Conservation (phyloP, 2,329 filamentous ascomycete genomes). For the Delphinella strobiligena region DNA sequence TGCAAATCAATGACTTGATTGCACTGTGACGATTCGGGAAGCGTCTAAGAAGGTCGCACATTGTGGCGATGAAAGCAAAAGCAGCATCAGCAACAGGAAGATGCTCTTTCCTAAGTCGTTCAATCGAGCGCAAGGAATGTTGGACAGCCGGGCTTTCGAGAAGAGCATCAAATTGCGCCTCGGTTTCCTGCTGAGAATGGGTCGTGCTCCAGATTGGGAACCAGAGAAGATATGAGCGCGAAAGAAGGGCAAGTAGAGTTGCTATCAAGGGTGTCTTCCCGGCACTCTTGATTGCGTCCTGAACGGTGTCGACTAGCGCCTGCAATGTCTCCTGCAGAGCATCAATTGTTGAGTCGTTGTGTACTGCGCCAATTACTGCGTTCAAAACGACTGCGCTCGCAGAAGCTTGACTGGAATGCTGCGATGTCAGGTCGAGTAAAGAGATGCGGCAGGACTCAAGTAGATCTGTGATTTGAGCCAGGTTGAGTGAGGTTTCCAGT, state of each 20-base stretch:
- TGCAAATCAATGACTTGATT: too few species aligned
- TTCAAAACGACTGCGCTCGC: conserved; percentile 3
- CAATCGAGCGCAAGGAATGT: not conserved
- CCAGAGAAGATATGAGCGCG: conserved; percentile 2
- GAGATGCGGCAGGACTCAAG: conserved; percentile 4
- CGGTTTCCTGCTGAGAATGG: not conserved
- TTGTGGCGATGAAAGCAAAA: conserved; percentile 6
- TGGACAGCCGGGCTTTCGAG: not conserved
- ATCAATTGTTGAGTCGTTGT: conserved; percentile 7
- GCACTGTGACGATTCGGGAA: too few species aligned
- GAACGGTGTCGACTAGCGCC: conserved; percentile 1
- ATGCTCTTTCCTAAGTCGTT: not conserved
- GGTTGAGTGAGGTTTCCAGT: conserved; percentile 13
- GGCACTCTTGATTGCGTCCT: not conserved
- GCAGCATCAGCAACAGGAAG: conserved; percentile 3
- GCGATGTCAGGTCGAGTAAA: too few species aligned
- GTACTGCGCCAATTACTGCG: conserved; percentile 3
- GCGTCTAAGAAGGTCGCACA: conserved; percentile 7
- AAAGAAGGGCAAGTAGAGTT: not conserved
- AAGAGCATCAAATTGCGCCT: not conserved
- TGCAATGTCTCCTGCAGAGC: conserved; percentile 1
- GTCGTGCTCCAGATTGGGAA: conserved; percentile 6
- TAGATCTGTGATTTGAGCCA: conserved; percentile 10
- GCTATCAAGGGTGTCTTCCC: not conserved
- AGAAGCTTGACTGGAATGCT: conserved; percentile 5